phyloP scores from a whole-genome alignment of 1,284 basidiomycete species.

The Sporisorium reilianum region DNA sequence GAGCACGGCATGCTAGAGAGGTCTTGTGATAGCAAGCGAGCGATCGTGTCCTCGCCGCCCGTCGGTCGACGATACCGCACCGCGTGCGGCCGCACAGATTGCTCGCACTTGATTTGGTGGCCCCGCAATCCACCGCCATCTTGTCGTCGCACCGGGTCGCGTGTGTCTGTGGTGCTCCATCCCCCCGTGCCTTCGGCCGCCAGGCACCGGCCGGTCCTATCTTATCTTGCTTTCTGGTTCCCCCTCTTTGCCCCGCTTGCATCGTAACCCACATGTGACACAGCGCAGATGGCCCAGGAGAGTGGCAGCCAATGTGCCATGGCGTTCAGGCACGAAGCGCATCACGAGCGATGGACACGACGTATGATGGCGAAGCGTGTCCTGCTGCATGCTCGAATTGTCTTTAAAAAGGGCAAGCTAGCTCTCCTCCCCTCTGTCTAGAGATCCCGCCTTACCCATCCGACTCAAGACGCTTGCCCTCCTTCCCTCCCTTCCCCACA shows the following conservation, averaged over 20 bases:
- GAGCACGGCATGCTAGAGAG: background rate
- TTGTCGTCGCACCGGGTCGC: background rate
- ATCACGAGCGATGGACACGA: no score
- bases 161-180: background rate
- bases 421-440: background rate
- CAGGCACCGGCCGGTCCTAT: constrained; percentile 4
- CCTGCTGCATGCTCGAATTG: background rate
- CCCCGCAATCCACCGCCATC: background rate
- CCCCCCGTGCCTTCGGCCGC: background rate
- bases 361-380: background rate
- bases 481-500: background rate
- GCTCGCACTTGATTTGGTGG: background rate
- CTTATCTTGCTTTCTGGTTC: constrained; percentile 11
- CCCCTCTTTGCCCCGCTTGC: background rate
- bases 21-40: background rate
- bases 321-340: no score
- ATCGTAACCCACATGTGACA: constrained; percentile 1
- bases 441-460: background rate
- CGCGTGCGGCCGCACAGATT: no score
- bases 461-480: background rate
- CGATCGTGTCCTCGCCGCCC: constrained; percentile 5
- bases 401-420: constrained; percentile 8
- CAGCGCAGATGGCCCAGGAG: background rate
- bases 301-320: no score
- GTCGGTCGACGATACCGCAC: no score